Conservation (phyloP, 2,329 filamentous ascomycete genomes). For the Drechslerella stenobrocha region DNA sequence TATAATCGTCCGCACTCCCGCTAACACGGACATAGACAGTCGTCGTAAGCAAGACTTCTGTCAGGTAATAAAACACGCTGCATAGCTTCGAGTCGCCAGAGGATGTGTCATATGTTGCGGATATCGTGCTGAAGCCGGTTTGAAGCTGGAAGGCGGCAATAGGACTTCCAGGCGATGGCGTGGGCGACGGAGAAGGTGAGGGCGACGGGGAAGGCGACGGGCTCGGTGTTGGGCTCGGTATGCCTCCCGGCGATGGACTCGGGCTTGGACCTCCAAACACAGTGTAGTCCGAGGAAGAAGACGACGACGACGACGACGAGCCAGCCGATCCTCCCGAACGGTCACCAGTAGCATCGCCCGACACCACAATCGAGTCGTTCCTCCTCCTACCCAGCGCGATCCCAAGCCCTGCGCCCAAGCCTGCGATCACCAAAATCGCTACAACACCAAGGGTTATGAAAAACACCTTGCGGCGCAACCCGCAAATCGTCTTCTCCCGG, state of each 20-base stretch:
- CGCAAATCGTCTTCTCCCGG: slow-evolving; percentile 24
- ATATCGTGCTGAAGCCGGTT: background rate
- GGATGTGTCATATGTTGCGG: background rate
- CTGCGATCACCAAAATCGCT: slow-evolving; percentile 17
- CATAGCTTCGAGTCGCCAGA: background rate
- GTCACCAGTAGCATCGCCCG: background rate
- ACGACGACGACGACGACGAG: background rate
- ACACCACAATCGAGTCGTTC: background rate
- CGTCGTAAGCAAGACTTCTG: background rate
- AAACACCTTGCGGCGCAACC: slow-evolving; percentile 20
- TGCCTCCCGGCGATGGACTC: slow-evolving; percentile 1
- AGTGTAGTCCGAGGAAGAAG: background rate
- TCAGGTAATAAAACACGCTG: background rate
- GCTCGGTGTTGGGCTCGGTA: background rate
- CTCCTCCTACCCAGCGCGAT: slow-evolving; percentile 23
- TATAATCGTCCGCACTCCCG: background rate
- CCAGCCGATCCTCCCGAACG: slow-evolving; percentile 1
- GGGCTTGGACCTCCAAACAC: background rate
- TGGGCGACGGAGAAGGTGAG: slow-evolving; percentile 2
- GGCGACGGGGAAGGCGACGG: too few relatives aligned
- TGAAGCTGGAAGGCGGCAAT: background rate
- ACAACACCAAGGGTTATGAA: slow-evolving; percentile 20
- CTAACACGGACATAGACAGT: background rate
- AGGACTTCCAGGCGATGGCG: background rate
- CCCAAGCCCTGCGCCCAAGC: slow-evolving; percentile 24